Evolutionary conservation across 2,329 filamentous ascomycete genomes (phyloP).

Genomic region (Xylaria sp.): DNA sequence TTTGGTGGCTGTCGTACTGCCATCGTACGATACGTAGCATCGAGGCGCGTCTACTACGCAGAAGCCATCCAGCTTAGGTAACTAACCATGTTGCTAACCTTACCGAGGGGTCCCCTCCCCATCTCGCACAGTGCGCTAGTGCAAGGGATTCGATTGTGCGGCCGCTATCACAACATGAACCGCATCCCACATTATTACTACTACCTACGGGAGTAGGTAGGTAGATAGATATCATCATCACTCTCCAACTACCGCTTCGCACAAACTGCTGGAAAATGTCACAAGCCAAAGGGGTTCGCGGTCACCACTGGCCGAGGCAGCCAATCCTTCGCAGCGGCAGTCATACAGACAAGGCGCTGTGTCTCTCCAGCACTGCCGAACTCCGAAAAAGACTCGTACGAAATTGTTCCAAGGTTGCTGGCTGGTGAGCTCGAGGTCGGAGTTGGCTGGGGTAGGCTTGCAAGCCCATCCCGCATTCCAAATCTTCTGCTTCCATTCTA

Average conservation of each 20-base stretch:
- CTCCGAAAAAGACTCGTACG: slow-evolving; percentile 6
- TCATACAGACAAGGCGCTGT: slow-evolving; percentile 16
- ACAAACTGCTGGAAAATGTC: slow-evolving; percentile 22
- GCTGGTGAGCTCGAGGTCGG: no score
- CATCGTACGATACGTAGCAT: neutral
- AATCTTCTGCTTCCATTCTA: no score
- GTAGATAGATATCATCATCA: no score
- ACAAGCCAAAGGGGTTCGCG: slow-evolving; percentile 11
- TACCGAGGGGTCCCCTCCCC: no score
- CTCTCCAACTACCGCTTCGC: slow-evolving; percentile 1
- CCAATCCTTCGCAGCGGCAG: slow-evolving; percentile 17
- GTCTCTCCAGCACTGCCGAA: slow-evolving; percentile 8
- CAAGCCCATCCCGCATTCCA: neutral
- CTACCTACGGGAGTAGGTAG: slow-evolving; percentile 1
- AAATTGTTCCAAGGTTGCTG: no score
- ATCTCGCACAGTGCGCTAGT: neutral
- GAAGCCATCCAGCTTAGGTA: neutral
- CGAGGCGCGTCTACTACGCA: neutral
- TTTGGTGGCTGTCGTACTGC: no score
- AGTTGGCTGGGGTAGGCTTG: no score
- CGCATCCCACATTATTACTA: neutral
- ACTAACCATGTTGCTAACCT: neutral
- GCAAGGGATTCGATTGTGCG: neutral
- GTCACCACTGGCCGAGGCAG: slow-evolving; percentile 14
- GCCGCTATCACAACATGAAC: neutral